Evolutionary conservation across 352 stramenopile genomes (phyloP), one percentile per base, ranked within the genome.

Genomic region (Phytopythium chamaehyphon): DNA sequence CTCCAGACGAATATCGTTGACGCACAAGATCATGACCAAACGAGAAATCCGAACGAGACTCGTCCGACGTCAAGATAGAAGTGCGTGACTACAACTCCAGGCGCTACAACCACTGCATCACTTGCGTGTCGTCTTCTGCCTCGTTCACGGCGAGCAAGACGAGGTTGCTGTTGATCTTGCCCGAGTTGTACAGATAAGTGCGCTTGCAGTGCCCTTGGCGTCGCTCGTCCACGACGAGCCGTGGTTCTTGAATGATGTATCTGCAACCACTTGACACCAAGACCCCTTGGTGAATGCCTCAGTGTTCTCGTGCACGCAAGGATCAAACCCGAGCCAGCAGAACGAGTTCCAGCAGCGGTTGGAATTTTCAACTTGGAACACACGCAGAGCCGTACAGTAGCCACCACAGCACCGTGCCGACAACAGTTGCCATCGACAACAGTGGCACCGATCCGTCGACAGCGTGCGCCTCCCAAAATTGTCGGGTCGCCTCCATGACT

Each of bases 311-410:
- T 60, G 44, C 48, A 63, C 55, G n/a, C 56, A 49, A 8, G 56
- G 59, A 23, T 72, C 59, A 42, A 68, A 68, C 9, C 49, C 54
- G 18, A 71, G 63, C 59, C 64, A 72, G 16, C 63, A 54, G 35
- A 71, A 69, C 40, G 63, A 66, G 40, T 73, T 58, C 66, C 39
- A 72, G 35, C 8, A 69, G 50, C 40, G 66, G 43, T 2, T 59
- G 56, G 24, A n/a, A n/a, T n/a, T n/a, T n/a, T n/a, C n/a, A n/a
- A n/a, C n/a, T n/a, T 73, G 49, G n/a, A 51, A 69, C 26, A 71
- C 40, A 16, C 54, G 47, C 47, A 56, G 11, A 5, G 28, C 28
- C 40, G 56, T 31, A n/a, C n/a, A n/a, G n/a, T n/a, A n/a, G n/a
- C n/a, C n/a, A n/a, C n/a, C n/a, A n/a, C n/a, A n/a, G n/a, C n/a